These are phyloP conservation scores for Annona cherimola DNA, from an alignment of 164 flowering plant species.

Conservation along the genomic window DNA sequence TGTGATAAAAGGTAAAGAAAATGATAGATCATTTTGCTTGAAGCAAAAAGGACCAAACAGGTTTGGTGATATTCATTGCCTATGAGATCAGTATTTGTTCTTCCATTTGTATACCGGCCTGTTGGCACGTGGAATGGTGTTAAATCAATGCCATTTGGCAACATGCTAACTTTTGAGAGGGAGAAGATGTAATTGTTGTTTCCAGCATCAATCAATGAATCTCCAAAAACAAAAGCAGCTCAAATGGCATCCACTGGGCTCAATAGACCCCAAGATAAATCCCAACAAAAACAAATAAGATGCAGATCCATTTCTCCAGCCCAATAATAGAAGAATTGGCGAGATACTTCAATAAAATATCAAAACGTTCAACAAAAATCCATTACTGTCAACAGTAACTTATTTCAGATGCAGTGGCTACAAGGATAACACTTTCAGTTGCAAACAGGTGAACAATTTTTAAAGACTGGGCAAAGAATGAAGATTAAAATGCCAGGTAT, in stretches of 20 bases:
- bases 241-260: slow-evolving; percentile 23
- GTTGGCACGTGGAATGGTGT: slow-evolving; percentile 39
- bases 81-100: slow-evolving; percentile 63
- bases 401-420: too few relatives aligned
- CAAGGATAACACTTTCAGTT: neutral
- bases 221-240: slow-evolving; percentile 71
- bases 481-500: neutral
- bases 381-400: neutral
- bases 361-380: neutral
- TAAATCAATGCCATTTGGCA: slow-evolving; percentile 75
- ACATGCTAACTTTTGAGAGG: slow-evolving; percentile 54
- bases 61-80: slow-evolving; percentile 27
- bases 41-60: neutral
- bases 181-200: slow-evolving; percentile 72
- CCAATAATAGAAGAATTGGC: slow-evolving; percentile 8
- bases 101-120: slow-evolving; percentile 71
- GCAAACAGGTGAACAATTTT: too few relatives aligned
- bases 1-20: neutral
- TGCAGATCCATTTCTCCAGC: neutral
- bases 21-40: too few relatives aligned
- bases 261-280: slow-evolving; percentile 7
- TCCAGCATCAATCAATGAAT: slow-evolving; percentile 75
- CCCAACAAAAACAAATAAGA: slow-evolving; percentile 1
- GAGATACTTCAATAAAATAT: neutral
- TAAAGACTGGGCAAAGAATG: neutral